Evolutionary conservation across 768 basidiomycete genomes (phyloP), one percentile per base, ranked within the genome.

Genomic region (Infundibulicybe gibba): DNA sequence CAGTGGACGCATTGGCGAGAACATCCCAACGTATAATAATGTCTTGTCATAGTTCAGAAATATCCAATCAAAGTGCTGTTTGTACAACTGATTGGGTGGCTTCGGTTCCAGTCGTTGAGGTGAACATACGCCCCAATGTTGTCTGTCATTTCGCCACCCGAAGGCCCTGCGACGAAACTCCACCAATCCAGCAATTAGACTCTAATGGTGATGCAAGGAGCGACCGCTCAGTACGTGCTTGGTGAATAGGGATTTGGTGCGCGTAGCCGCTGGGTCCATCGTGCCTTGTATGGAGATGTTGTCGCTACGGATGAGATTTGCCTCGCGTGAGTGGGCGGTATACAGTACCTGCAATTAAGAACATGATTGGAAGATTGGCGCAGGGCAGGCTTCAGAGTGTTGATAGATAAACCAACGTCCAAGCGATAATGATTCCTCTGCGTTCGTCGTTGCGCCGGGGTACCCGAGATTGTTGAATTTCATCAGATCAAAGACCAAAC

Each of bases 11-110:
- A 25, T 25, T 25, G 3, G 8, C 8, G 25, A 8, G 8, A 8
- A 3, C n/a, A 25, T 8, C 25, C 8, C 25, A 8, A 25, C 25
- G 25, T 25, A 25, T 8, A 8, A 25, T 25, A 25, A 8, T 8
- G 25, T 25, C 25, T 25, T 25, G 25, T 8, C 25, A 25, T 25
- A 25, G 39, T 61, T 60, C 46, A 81, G 53, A 52, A 82, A 83
- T 1, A 83, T 75, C 83, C 81, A 84, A 32, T 81, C 81, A 59
- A 81, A 82, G 3, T 68, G 67, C 54, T 76, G 68, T 31, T 84
- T 80, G 53, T 84, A 86, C 32, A 72, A 49, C 83, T 83, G 84
- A 53, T n/a, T 84, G 75, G n/a, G 79, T 54, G n/a, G 66, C 69
- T 6, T 83, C 83, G 2, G 73, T 67, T 33, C 50, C 72, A 78